Conservation (phyloP, 495 filamentous ascomycete genomes). For the Penicillium riverlandense region DNA sequence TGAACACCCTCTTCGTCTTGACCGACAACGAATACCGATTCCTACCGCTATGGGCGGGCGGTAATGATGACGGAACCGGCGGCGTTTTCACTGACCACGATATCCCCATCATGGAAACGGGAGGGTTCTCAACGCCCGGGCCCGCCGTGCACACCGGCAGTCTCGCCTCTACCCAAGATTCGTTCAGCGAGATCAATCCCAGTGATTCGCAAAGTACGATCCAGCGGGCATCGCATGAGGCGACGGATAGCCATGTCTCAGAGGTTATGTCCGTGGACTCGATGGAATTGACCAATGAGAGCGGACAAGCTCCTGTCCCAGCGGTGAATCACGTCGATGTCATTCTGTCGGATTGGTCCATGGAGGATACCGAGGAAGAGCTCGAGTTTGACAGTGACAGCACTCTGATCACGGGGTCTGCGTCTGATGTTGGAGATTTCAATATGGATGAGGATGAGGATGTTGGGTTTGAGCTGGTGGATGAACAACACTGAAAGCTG, state of each 20-base stretch:
- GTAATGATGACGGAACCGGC: conserved; percentile 46
- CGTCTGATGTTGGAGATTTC: not conserved
- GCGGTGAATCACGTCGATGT: not conserved
- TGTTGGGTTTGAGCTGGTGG: conserved; percentile 5
- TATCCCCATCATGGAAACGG: conserved; percentile 30
- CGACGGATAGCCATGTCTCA: conserved; percentile 19
- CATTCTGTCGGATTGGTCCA: too few relatives aligned
- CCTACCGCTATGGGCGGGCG: conserved; percentile 50
- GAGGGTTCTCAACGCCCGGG: conserved; percentile 36
- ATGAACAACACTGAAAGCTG: not conserved
- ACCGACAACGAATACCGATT: conserved; percentile 43
- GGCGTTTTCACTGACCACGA: conserved; percentile 40
- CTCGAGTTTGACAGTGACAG: not conserved
- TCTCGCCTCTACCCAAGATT: conserved; percentile 11
- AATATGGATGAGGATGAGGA: conserved; percentile 3
- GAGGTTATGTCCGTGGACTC: conserved; percentile 23
- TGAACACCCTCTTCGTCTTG: conserved; percentile 40
- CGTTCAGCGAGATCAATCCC: conserved; percentile 16
- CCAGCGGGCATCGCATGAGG: conserved; percentile 24
- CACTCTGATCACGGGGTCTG: too few relatives aligned
- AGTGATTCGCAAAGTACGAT: conserved; percentile 27
- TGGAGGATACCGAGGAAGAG: not conserved
- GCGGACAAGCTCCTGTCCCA: too few relatives aligned
- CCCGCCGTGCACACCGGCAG: conserved; percentile 36
- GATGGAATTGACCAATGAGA: not conserved